Percentiles rank a stretch among this genome's conserved stretches.
These are phyloP conservation scores for Acrodontium crateriforme DNA, from an alignment of 2,329 filamentous ascomycete species.

Conservation along the genomic window DNA sequence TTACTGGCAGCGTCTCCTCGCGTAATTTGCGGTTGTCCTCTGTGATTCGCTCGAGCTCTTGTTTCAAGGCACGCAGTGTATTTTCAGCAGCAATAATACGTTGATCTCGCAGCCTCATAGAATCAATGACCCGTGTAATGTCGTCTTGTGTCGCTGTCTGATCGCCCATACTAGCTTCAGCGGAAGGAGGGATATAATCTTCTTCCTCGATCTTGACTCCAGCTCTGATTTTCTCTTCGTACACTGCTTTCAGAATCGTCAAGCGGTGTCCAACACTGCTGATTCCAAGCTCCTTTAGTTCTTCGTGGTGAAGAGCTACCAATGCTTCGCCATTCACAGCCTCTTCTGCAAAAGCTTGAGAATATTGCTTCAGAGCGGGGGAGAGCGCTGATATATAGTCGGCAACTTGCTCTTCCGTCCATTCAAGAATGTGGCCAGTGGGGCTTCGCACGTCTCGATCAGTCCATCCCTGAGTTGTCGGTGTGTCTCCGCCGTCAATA, in stretches of 20 bases:
- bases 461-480: conserved; percentile 43
- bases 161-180: conserved; percentile 75
- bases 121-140: conserved; percentile 78
- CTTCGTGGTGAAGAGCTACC: conserved; percentile 76
- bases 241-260: conserved; percentile 89
- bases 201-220: conserved; percentile 83
- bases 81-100: conserved; percentile 71
- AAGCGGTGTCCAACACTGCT: conserved; percentile 84
- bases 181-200: conserved; percentile 84
- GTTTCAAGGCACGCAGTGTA: conserved; percentile 62
- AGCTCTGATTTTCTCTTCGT: conserved; percentile 90
- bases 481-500: conserved; percentile 51
- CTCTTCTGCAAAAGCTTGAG: conserved; percentile 51
- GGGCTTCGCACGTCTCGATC: conserved; percentile 37
- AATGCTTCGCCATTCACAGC: conserved; percentile 87
- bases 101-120: conserved; percentile 79
- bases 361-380: conserved; percentile 21
- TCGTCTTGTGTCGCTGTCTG: conserved; percentile 84
- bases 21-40: conserved; percentile 81
- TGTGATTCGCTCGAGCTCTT: conserved; percentile 35
- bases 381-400: conserved; percentile 55
- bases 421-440: conserved; percentile 63
- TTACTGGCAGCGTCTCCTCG: conserved; percentile 80
- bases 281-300: conserved; percentile 91
- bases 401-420: conserved; percentile 76